Base-by-base conservation (phyloP, 768 basidiomycete species). In the Grammothele lineata region DNA sequence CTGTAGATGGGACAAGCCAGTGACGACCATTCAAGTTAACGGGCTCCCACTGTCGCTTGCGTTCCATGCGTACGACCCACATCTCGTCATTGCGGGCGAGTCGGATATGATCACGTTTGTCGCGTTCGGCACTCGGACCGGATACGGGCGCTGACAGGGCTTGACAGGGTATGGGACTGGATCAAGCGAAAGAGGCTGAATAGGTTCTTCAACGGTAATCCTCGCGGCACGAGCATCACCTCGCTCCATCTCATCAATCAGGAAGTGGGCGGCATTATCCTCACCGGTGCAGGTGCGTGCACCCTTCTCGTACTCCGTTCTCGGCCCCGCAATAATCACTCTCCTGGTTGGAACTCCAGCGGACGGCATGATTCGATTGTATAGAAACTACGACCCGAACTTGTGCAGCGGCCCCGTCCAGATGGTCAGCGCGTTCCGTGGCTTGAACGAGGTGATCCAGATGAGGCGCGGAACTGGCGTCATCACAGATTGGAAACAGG, bases 401-500 rank as follows among this genome's bases (percentile, higher is more conserved):
- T 60, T 83, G 74, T 85, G 57, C 77, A 83, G 34, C 27, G 83
- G 81, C 1, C 81, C 87, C 3, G 72, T 96, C 12, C 87, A 92
- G 59, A 87, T 98, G 77, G 91, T 95, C 58, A 92, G 91, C 63
- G 83, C 93, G 11, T 98, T 96, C 79, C 79, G 92, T 26, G 95
- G 81, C 0, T 70, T 97, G 39, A 81, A 83, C 48, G 92, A 95
- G 53, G 70, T 88, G 24, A 70, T 91, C 17, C 81, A 80, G 24
- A 64, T 83, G 48, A 75, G 79, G n/a, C 83, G 86, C 52, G 89
- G 92, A 26, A 78, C 77, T 35, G 96, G 96, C 0, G 70, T 97
- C 40, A 75, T 98, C 23, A 80, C 87, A 50, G 92, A 95, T 50
- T 99, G 96, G 96, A 91, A 88, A 59, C 95, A 97, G 66, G 74